Evolutionary conservation across 78 protist genomes (phyloP).

Genomic region (Dictyostelium citrinum): DNA sequence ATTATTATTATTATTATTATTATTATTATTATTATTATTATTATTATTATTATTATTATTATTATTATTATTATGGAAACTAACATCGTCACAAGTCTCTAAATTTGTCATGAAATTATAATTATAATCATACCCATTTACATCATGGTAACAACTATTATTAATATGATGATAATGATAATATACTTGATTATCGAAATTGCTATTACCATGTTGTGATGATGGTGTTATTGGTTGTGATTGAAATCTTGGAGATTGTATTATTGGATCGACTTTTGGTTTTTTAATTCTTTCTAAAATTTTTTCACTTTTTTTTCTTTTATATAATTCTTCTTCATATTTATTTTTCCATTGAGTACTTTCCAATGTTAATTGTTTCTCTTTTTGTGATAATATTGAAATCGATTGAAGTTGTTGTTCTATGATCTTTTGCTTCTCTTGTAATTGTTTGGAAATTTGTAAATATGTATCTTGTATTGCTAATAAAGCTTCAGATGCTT

Average conservation of each 20-base stretch:
- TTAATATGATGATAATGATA: background rate
- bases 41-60: background rate
- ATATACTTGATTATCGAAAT: background rate
- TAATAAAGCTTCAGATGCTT: constrained; percentile 50
- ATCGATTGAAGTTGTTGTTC: constrained; percentile 34
- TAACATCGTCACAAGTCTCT: constrained; percentile 14
- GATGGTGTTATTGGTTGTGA: background rate
- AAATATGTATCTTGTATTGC: constrained; percentile 48
- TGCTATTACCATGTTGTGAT: background rate
- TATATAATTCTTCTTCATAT: constrained; percentile 70
- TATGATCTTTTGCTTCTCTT: constrained; percentile 49
- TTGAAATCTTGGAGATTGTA: background rate
- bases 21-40: background rate
- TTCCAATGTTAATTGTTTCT: constrained; percentile 34
- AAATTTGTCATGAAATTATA: background rate
- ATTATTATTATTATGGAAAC: background rate
- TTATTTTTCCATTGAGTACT: constrained; percentile 57
- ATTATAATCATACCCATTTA: background rate
- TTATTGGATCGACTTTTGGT: constrained; percentile 5
- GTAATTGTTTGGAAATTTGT: constrained; percentile 37
- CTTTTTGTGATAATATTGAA: constrained; percentile 19
- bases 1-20: background rate
- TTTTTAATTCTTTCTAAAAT: constrained; percentile 42
- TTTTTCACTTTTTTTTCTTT: constrained; percentile 74
- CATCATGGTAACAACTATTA: background rate